phyloP scores from a whole-genome alignment of 2,329 filamentous ascomycete species.

The Zymoseptoria passerinii region DNA sequence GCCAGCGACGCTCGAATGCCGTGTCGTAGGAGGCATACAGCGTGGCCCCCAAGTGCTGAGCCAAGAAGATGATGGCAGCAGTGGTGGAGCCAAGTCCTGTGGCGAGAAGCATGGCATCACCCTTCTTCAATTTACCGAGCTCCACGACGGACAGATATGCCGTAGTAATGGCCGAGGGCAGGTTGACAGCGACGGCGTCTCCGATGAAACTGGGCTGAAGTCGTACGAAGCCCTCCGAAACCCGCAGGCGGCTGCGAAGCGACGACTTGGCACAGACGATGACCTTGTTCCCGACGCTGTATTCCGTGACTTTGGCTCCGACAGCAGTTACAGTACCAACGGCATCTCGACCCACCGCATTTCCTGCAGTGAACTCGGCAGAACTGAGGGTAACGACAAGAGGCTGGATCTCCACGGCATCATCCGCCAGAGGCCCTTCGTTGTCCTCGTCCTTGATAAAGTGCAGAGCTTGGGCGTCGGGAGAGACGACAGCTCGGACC shows the following conservation, averaged over 20 bases:
- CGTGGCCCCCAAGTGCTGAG: conserved; percentile 1
- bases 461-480: background rate
- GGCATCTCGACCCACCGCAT: background rate
- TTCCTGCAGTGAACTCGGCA: background rate
- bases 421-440: background rate
- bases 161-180: background rate
- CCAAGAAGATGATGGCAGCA: conserved; percentile 1
- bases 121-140: conserved; percentile 1
- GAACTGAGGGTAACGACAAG: background rate
- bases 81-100: background rate
- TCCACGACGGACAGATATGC: conserved; percentile 1
- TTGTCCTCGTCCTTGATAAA: conserved; percentile 2
- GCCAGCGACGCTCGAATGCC: conserved; percentile 2
- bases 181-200: background rate
- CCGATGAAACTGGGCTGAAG: conserved; percentile 2
- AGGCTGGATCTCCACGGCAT: background rate
- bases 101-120: background rate
- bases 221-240: background rate
- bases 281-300: conserved; percentile 1
- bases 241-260: background rate
- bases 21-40: conserved; percentile 1
- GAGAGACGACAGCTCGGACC: conserved; percentile 1
- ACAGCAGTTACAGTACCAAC: background rate
- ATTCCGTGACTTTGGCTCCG: background rate
- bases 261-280: background rate